Conservation (phyloP, 352 stramenopile species). For the Globisporangium mamillatum region DNA sequence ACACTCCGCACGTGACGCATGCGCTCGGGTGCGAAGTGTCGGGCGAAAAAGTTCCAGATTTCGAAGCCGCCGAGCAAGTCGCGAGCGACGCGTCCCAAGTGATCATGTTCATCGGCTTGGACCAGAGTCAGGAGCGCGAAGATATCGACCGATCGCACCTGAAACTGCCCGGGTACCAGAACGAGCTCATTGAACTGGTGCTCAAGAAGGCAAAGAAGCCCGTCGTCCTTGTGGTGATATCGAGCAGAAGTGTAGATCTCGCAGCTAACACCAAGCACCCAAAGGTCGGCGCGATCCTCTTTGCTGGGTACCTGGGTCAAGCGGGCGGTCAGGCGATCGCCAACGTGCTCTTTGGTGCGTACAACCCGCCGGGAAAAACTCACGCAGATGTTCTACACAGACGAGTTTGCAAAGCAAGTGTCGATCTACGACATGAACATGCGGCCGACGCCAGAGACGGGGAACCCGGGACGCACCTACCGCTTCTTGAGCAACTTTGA, state of each 20-base stretch:
- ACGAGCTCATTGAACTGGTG: constrained; percentile 53
- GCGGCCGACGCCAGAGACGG: constrained; percentile 53
- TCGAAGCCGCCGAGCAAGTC: constrained; percentile 46
- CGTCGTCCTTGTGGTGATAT: constrained; percentile 78
- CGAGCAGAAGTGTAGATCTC: constrained; percentile 77
- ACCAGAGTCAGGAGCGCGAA: constrained; percentile 65
- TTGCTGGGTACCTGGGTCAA: constrained; percentile 67
- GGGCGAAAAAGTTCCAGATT: constrained; percentile 39
- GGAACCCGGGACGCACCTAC: constrained; percentile 78
- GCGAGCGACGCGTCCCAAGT: constrained; percentile 35
- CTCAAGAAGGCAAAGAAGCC: constrained; percentile 39
- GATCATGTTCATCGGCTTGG: constrained; percentile 65
- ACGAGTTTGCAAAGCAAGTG: constrained; percentile 41
- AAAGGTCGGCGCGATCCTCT: constrained; percentile 68
- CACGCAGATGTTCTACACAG: constrained; percentile 70
- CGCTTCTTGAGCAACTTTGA: constrained; percentile 69
- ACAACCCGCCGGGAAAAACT: constrained; percentile 67
- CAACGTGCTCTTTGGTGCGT: constrained; percentile 71
- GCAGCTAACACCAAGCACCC: constrained; percentile 42
- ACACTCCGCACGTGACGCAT: constrained; percentile 29
- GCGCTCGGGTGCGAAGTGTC: constrained; percentile 59
- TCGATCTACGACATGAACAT: constrained; percentile 86
- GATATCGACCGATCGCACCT: constrained; percentile 63
- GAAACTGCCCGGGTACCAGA: constrained; percentile 59
- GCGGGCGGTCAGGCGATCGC: constrained; percentile 63